A percentile compares a stretch with the other conserved stretches of the same genome.
Conservation (phyloP, 495 filamentous ascomycete species). For the Wilcoxina mikolae region DNA sequence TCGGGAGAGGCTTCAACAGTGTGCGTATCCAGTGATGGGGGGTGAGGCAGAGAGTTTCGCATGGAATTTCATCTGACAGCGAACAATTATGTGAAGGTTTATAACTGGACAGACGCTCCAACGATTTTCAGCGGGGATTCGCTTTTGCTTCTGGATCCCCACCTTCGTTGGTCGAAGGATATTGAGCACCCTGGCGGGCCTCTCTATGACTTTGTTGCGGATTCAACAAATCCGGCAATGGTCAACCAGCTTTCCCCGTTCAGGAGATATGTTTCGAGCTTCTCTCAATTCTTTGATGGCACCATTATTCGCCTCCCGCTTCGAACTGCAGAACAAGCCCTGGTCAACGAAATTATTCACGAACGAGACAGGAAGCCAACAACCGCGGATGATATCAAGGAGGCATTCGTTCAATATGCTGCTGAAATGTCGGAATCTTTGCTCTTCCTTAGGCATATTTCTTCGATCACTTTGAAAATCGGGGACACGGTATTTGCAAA, state of each 20-base stretch:
- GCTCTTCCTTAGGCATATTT: slow-evolving; percentile 32
- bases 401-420: slow-evolving; percentile 29
- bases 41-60: too few relatives aligned
- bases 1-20: slow-evolving; percentile 34
- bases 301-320: slow-evolving; percentile 36
- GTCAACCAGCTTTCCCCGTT: slow-evolving; percentile 32
- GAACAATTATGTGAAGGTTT: slow-evolving; percentile 24
- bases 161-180: slow-evolving; percentile 30
- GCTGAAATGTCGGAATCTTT: slow-evolving; percentile 30
- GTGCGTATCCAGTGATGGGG: slow-evolving; percentile 16
- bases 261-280: slow-evolving; percentile 15
- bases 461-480: slow-evolving; percentile 25
- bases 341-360: slow-evolving; percentile 25
- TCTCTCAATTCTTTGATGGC: slow-evolving; percentile 19
- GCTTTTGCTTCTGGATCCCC: slow-evolving; percentile 34
- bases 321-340: slow-evolving; percentile 27
- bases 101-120: slow-evolving; percentile 36
- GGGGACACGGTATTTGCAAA: slow-evolving; percentile 17
- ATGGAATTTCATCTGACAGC: neutral
- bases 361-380: slow-evolving; percentile 16
- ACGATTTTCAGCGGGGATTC: slow-evolving; percentile 31
- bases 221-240: slow-evolving; percentile 24
- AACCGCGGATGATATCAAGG: slow-evolving; percentile 22
- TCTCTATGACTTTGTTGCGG: slow-evolving; percentile 30
- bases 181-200: slow-evolving; percentile 29